These are phyloP conservation scores for Gnaphalium uliginosum DNA, from an alignment of 129 eudicot species.

Conservation along the genomic window DNA sequence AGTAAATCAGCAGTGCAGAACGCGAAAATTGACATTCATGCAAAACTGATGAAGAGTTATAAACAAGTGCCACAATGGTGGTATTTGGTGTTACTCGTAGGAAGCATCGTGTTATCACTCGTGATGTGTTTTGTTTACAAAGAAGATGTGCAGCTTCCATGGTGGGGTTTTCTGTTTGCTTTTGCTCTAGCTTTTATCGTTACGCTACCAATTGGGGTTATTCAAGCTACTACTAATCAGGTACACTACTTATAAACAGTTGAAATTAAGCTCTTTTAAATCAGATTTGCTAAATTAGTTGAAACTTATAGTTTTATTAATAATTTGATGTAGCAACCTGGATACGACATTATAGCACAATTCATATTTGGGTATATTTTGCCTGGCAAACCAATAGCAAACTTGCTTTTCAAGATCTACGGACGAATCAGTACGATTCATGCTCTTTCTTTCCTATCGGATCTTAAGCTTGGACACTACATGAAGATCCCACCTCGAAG, in stretches of 20 bases:
- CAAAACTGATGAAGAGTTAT: conserved; percentile 78
- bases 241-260: conserved; percentile 19
- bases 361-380: conserved; percentile 83
- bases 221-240: conserved; percentile 98
- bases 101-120: conserved; percentile 70
- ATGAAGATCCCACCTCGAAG: conserved; percentile 95
- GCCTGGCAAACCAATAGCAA: conserved; percentile 95
- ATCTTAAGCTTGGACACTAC: conserved; percentile 94
- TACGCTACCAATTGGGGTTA: conserved; percentile 92
- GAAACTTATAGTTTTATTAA: not conserved
- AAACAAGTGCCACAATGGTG: conserved; percentile 92
- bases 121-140: conserved; percentile 85
- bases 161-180: conserved; percentile 98
- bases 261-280: not conserved
- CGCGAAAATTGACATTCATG: conserved; percentile 62
- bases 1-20: conserved; percentile 78
- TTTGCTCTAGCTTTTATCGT: conserved; percentile 78
- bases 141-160: conserved; percentile 85
- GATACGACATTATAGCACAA: conserved; percentile 96
- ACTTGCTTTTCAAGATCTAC: conserved; percentile 87
- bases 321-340: conserved; percentile 78
- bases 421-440: conserved; percentile 91
- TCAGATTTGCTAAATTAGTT: not conserved
- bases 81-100: conserved; percentile 64
- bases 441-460: conserved; percentile 83